phyloP scores from a whole-genome alignment of 768 basidiomycete genomes.

The Podaxis carcinomalis region DNA sequence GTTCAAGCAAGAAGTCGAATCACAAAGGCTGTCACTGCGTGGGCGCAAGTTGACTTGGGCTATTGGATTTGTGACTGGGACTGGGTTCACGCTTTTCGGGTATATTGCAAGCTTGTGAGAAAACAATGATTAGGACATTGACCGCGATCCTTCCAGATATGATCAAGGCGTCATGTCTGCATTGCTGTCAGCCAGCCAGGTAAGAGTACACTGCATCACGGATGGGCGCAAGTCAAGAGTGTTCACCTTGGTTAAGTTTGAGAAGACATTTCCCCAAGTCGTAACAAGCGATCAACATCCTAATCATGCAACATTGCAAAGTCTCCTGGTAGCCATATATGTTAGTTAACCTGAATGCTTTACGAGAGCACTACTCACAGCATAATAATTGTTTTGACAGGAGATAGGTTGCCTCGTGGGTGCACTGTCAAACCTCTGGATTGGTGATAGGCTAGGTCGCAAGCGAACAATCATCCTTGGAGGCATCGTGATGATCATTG shows the following conservation, averaged over 20 bases:
- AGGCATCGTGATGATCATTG: conserved; percentile 55
- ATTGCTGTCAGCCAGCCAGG: conserved; percentile 51
- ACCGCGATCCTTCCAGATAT: conserved; percentile 32
- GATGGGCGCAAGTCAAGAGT: not conserved
- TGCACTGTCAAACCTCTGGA: conserved; percentile 57
- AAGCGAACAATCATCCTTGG: conserved; percentile 55
- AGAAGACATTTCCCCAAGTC: conserved; percentile 53
- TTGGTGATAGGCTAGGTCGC: conserved; percentile 57
- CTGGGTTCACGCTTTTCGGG: conserved; percentile 64
- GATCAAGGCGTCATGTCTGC: conserved; percentile 75
- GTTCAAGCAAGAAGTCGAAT: conserved; percentile 31
- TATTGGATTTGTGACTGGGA: conserved; percentile 53
- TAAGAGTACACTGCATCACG: conserved; percentile 15
- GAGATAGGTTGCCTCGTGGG: conserved; percentile 65
- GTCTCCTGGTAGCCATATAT: conserved; percentile 57
- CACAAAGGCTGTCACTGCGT: conserved; percentile 29
- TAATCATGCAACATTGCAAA: conserved; percentile 53
- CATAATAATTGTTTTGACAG: conserved; percentile 21
- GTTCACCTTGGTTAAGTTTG: conserved; percentile 35
- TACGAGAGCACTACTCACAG: not conserved
- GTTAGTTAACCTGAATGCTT: conserved; percentile 23
- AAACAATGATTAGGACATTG: not conserved
- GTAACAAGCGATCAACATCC: conserved; percentile 31
- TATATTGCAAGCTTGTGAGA: conserved; percentile 17
- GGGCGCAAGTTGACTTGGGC: conserved; percentile 42